Conservation (phyloP, 108 stramenopile genomes). For the Bacterosira constricta region DNA sequence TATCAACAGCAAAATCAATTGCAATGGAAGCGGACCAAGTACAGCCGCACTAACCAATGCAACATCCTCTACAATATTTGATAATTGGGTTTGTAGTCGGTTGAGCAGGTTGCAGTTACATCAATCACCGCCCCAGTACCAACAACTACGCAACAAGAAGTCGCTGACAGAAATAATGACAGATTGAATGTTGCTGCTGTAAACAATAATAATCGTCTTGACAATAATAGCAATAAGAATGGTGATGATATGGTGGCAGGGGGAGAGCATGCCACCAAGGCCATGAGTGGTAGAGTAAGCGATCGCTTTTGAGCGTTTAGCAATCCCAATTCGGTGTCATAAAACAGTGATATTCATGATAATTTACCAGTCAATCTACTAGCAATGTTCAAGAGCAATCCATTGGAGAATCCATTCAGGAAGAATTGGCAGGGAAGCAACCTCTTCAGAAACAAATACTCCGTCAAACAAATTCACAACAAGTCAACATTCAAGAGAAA, state of each 20-base stretch:
- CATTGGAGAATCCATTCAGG: no score
- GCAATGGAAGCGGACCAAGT: no score
- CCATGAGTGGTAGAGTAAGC: background rate
- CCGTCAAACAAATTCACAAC: background rate
- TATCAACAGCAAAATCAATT: no score
- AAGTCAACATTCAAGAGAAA: background rate
- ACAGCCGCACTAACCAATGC: no score
- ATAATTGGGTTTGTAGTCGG: no score
- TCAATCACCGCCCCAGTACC: no score
- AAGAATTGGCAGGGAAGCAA: background rate
- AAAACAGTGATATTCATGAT: no score
- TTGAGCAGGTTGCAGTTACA: background rate
- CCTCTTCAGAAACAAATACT: background rate
- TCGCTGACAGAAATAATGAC: background rate
- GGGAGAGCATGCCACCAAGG: background rate
- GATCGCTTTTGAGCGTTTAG: background rate
- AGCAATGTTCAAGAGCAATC: no score
- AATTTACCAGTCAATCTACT: no score
- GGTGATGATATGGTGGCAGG: background rate
- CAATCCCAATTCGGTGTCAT: no score
- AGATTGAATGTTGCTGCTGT: background rate
- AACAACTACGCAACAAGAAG: no score
- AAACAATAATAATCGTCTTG: background rate
- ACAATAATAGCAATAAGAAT: background rate
- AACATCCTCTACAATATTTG: no score